phyloP scores from a whole-genome alignment of 129 eudicot species.

The Apium graveolens region DNA sequence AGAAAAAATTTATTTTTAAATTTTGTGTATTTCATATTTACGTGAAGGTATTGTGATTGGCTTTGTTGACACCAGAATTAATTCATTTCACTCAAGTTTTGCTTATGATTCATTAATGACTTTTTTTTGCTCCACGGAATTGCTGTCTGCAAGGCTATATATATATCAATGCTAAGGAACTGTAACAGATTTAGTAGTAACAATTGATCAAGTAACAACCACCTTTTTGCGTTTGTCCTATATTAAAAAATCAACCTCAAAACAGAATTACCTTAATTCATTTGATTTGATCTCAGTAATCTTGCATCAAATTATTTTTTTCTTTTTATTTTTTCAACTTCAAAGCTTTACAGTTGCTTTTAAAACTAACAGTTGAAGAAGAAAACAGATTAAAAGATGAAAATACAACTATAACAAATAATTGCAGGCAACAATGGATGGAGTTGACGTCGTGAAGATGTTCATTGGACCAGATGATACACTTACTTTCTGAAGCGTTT shows the following conservation, averaged over 20 bases:
- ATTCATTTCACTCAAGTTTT: conserved; percentile 84
- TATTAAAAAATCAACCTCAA: not conserved
- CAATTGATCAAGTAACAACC: conserved; percentile 97
- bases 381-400: not conserved
- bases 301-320: not conserved
- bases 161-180: conserved; percentile 78
- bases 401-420: not conserved
- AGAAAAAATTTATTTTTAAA: no score
- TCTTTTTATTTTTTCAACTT: not conserved
- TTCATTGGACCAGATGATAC: conserved; percentile 75
- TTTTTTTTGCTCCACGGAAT: conserved; percentile 41
- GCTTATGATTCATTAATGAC: conserved; percentile 34
- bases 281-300: not conserved
- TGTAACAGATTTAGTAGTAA: conserved; percentile 75
- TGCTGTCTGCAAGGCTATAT: conserved; percentile 93
- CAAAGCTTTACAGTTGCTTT: not conserved
- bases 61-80: conserved; percentile 76
- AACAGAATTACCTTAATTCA: not conserved
- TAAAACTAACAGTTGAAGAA: not conserved
- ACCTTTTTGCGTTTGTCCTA: no score
- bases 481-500: conserved; percentile 64
- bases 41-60: conserved; percentile 94
- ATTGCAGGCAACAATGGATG: conserved; percentile 76
- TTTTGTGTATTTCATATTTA: no score
- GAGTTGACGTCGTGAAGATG: conserved; percentile 74